Evolutionary conservation across 2,329 filamentous ascomycete genomes (phyloP).

Genomic region (Aspergillus pseudotamarii): DNA sequence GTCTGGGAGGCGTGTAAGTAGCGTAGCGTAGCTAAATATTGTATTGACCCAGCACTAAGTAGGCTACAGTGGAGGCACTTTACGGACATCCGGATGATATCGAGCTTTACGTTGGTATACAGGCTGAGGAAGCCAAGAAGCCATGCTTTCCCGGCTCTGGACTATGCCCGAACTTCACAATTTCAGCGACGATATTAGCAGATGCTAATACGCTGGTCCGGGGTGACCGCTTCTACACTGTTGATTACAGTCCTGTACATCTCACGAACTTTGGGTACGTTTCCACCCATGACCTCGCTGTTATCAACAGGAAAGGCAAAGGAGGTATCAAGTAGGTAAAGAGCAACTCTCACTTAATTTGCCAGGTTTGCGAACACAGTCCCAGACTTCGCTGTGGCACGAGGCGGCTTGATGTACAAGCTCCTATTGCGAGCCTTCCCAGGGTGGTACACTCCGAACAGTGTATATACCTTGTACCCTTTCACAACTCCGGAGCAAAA

Average conservation of each 20-base stretch:
- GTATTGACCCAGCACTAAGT: background rate
- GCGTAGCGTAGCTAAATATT: background rate
- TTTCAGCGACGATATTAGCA: slow-evolving; percentile 8
- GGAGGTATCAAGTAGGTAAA: background rate
- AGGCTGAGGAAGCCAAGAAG: slow-evolving; percentile 12
- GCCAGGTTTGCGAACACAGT: background rate
- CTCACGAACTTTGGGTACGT: slow-evolving; percentile 11
- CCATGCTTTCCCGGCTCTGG: slow-evolving; percentile 10
- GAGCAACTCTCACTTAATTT: background rate
- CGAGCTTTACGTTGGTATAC: slow-evolving; percentile 11
- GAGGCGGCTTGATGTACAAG: slow-evolving; percentile 11
- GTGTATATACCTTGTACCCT: slow-evolving; percentile 11
- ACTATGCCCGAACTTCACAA: slow-evolving; percentile 12
- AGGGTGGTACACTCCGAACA: slow-evolving; percentile 8
- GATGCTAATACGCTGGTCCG: slow-evolving; percentile 10
- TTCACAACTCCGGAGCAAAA: slow-evolving; percentile 6
- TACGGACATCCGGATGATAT: slow-evolving; percentile 12
- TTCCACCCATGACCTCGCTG: background rate
- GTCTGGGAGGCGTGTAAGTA: slow-evolving; percentile 7
- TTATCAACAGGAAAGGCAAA: background rate
- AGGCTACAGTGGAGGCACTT: slow-evolving; percentile 3
- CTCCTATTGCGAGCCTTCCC: slow-evolving; percentile 11
- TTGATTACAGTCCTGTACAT: slow-evolving; percentile 10
- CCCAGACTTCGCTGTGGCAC: slow-evolving; percentile 10
- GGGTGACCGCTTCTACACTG: slow-evolving; percentile 13